Evolutionary conservation across 352 stramenopile species (phyloP).

Genomic region (Globisporangium alternatum): DNA sequence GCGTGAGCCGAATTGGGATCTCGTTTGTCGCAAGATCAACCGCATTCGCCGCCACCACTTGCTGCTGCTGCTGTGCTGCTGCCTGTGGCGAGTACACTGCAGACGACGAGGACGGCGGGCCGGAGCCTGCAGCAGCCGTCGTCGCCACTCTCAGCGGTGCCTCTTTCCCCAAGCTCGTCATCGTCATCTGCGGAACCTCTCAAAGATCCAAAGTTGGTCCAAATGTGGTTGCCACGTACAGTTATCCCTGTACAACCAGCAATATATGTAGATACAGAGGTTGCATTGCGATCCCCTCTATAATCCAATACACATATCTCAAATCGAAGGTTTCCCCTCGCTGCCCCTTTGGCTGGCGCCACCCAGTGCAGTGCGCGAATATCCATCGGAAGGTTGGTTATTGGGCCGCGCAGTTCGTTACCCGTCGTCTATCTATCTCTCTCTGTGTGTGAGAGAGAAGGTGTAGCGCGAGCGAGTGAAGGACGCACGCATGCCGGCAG

Average conservation of each 20-base stretch:
- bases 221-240: not conserved
- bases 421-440: not conserved
- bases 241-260: not conserved
- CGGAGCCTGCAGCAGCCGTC: not conserved
- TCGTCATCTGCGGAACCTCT: not conserved
- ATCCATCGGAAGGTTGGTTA: constrained; percentile 13
- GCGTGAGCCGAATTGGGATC: constrained; percentile 62
- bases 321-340: constrained; percentile 6
- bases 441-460: not conserved
- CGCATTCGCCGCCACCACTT: constrained; percentile 7
- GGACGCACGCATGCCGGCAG: constrained; percentile 4
- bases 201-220: constrained; percentile 2
- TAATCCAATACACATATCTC: not conserved
- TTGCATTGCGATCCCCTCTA: not conserved
- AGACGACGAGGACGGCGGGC: not conserved
- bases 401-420: constrained; percentile 8
- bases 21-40: constrained; percentile 22
- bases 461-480: constrained; percentile 3
- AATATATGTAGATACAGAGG: not conserved
- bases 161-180: not conserved
- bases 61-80: constrained; percentile 2
- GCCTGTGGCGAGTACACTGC: not conserved
- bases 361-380: constrained; percentile 1
- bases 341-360: not conserved
- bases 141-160: not conserved